Evolutionary conservation across 257 asterid species (phyloP).

Genomic region (Fraxinus cuspidata): DNA sequence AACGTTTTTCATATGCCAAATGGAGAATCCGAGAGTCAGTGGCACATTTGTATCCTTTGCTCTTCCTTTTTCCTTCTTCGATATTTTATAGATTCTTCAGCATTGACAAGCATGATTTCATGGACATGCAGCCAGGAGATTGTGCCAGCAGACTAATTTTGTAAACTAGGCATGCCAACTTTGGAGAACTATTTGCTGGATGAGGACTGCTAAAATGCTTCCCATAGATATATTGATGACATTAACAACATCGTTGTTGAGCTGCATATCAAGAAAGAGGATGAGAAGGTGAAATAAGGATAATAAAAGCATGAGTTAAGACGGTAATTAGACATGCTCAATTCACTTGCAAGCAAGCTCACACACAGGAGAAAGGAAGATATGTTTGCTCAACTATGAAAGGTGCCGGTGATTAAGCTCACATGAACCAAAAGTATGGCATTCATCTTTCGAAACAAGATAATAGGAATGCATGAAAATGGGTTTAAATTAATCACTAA

Average conservation of each 20-base stretch:
- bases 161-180: conserved; percentile 13
- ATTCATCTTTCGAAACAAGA: background rate
- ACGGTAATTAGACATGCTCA: background rate
- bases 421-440: background rate
- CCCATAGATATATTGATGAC: conserved; percentile 84
- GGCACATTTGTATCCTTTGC: background rate
- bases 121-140: background rate
- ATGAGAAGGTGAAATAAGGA: background rate
- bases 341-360: background rate
- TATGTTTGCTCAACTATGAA: background rate
- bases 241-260: conserved; percentile 80
- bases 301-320: background rate
- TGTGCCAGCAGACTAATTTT: background rate
- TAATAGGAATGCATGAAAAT: background rate
- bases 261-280: conserved; percentile 44
- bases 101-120: background rate
- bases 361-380: background rate
- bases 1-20: background rate
- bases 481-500: conserved; percentile 22
- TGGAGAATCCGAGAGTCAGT: background rate
- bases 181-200: conserved; percentile 54
- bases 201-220: conserved; percentile 73
- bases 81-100: background rate
- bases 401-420: background rate
- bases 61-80: background rate